Base-by-base conservation (phyloP, 2,329 filamentous ascomycete species). In the Botrytis porri region DNA sequence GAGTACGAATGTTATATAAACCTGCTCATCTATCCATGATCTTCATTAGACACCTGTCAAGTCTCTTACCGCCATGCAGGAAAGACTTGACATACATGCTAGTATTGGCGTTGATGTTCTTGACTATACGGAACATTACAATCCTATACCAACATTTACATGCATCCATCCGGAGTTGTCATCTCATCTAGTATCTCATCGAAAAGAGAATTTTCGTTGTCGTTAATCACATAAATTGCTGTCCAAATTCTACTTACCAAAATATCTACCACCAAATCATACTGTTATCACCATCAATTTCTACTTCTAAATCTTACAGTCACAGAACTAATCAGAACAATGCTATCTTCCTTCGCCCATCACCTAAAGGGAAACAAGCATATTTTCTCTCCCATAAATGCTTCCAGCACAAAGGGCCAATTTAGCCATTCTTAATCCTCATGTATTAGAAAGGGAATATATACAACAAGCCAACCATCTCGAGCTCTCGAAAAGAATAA, bases 401-500 rank as follows among this genome's bases (percentile, higher is more conserved):
- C n/a, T n/a, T n/a, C n/a, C n/a, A n/a, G n/a, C n/a, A n/a, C n/a
- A n/a, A n/a, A n/a, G n/a, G n/a, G n/a, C n/a, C n/a, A n/a, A n/a
- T 14, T 48, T 12, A 25, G 45, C 25, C 45, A 51, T n/a, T 14
- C 12, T 51, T n/a, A 51, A 25, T 51, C 25, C 5, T 7, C 48
- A n/a, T 51, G 5, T n/a, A n/a, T 14, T 16, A 3, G 4, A 51
- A 4, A 51, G 48, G 10, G 48, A 51, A 25, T 5, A 14, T 51
- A 51, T 51, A 16, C 16, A n/a, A n/a, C 3, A 51, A 51, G 25
- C 12, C 6, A 48, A 51, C 10, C 0, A 14, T 14, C 1, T n/a
- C 10, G 4, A 51, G 10, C 0, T 10, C 25, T 51, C n/a, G 12
- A 1, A 51, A 51, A 0, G 5, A 3, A 0, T 1, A 7, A 51